Percentiles rank a stretch among this genome's conserved stretches.
Conservation (phyloP, 2,329 filamentous ascomycete species). For the Talaromyces atroroseus region DNA sequence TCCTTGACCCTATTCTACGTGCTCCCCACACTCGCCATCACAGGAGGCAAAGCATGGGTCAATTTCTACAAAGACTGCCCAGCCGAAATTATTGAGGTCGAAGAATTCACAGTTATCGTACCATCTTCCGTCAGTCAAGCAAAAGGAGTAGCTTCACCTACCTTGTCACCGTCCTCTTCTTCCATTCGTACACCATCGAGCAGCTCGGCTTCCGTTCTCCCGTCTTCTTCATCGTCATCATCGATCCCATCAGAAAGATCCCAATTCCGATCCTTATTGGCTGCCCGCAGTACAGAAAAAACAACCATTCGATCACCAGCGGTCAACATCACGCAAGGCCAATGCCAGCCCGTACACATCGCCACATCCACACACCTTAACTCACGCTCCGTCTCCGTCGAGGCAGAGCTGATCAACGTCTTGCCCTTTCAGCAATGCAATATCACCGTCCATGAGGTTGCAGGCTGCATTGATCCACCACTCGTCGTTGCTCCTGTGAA, state of each 20-base stretch:
- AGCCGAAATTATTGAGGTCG: neutral
- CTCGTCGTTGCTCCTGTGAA: conserved; percentile 21
- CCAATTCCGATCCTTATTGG: conserved; percentile 8
- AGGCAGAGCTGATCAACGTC: conserved; percentile 1
- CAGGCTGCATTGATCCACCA: conserved; percentile 26
- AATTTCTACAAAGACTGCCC: conserved; percentile 13
- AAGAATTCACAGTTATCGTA: neutral
- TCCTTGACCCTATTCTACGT: neutral
- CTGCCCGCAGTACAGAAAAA: neutral
- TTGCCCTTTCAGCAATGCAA: conserved; percentile 20
- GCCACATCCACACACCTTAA: conserved; percentile 5
- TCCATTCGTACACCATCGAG: neutral
- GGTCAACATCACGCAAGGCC: conserved; percentile 11
- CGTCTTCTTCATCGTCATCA: neutral
- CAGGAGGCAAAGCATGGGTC: conserved; percentile 10
- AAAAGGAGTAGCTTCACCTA: neutral
- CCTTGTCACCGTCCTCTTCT: neutral
- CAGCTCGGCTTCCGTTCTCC: neutral
- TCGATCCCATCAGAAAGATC: conserved; percentile 2
- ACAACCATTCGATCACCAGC: neutral
- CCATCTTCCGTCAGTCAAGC: neutral
- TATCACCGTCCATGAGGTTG: conserved; percentile 29
- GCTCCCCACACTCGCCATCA: conserved; percentile 9
- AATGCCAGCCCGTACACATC: conserved; percentile 11
- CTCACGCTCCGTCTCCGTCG: conserved; percentile 11